Percentiles rank a stretch among this genome's conserved stretches.
Evolutionary conservation across 257 asterid genomes (phyloP).

Genomic region (Gentiana dahurica): DNA sequence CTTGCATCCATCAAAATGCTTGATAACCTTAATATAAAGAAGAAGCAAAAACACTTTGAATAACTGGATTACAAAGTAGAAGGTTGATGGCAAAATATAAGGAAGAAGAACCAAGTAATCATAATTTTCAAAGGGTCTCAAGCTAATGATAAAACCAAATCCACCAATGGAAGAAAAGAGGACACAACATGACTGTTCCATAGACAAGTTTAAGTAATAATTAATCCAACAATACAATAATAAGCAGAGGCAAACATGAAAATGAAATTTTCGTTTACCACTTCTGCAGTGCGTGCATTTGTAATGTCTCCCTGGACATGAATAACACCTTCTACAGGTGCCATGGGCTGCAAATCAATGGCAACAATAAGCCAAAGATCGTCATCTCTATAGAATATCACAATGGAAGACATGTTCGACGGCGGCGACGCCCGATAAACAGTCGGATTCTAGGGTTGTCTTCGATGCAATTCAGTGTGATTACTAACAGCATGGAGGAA

Average conservation of each 20-base stretch:
- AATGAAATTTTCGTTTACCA: constrained; percentile 31
- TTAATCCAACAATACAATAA: too few species aligned
- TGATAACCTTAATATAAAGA: constrained; percentile 55
- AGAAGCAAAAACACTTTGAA: not conserved
- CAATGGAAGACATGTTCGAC: constrained; percentile 68
- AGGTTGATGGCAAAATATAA: too few species aligned
- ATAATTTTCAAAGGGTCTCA: not conserved
- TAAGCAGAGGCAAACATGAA: too few species aligned
- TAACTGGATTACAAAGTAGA: not conserved
- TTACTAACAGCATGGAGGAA: not conserved
- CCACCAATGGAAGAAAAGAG: too few species aligned
- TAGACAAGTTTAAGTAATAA: too few species aligned
- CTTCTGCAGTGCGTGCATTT: constrained; percentile 97
- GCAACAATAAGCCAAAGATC: constrained; percentile 93
- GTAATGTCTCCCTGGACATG: constrained; percentile 99
- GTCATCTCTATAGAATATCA: constrained; percentile 39
- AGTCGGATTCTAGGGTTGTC: constrained; percentile 70
- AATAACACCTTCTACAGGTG: constrained; percentile 98
- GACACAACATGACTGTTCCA: too few species aligned
- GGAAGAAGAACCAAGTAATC: not conserved
- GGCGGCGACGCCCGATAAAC: constrained; percentile 46
- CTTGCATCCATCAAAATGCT: constrained; percentile 99
- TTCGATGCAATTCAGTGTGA: constrained; percentile 92
- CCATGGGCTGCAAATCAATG: constrained; percentile 99
- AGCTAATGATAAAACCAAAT: too few species aligned